Evolutionary conservation across 1,139 yeast genomes (phyloP).

Genomic region (Suhomyces bokatorum): DNA sequence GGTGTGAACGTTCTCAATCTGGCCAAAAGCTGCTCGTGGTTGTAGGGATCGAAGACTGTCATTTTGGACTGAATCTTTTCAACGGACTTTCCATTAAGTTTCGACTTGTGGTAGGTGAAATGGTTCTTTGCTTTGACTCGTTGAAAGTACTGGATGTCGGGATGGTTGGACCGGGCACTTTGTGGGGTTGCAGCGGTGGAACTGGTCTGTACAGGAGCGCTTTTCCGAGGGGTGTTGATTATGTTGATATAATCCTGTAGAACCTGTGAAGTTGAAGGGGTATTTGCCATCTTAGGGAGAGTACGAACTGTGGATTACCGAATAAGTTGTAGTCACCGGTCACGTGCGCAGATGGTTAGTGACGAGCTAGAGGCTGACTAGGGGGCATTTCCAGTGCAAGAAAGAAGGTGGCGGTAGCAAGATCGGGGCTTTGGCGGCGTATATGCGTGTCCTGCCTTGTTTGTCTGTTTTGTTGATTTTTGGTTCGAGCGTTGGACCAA

Average conservation of each 20-base stretch:
- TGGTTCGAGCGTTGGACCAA: no score
- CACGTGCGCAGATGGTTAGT: background rate
- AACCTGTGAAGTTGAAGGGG: slow-evolving; percentile 30
- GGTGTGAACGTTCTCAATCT: slow-evolving; percentile 34
- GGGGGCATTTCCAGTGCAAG: background rate
- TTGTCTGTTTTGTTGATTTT: no score
- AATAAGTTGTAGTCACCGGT: background rate
- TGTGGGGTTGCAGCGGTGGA: slow-evolving; percentile 2
- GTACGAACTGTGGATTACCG: slow-evolving; percentile 7
- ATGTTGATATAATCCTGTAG: slow-evolving; percentile 32
- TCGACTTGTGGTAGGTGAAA: slow-evolving; percentile 35
- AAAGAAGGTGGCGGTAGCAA: background rate
- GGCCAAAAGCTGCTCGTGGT: slow-evolving; percentile 27
- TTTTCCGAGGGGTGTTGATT: slow-evolving; percentile 21
- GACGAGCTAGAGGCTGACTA: background rate
- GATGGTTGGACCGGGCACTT: slow-evolving; percentile 23
- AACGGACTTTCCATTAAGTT: slow-evolving; percentile 7
- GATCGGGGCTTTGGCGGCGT: background rate
- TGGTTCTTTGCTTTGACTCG: slow-evolving; percentile 39
- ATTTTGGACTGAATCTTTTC: slow-evolving; percentile 18
- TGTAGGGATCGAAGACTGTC: slow-evolving; percentile 37
- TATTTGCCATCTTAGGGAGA: slow-evolving; percentile 7
- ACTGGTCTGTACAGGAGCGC: background rate
- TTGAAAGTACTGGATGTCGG: slow-evolving; percentile 43
- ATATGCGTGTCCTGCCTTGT: no score